Base-by-base conservation (phyloP, 2,329 filamentous ascomycete species). In the Cadophora sp. region DNA sequence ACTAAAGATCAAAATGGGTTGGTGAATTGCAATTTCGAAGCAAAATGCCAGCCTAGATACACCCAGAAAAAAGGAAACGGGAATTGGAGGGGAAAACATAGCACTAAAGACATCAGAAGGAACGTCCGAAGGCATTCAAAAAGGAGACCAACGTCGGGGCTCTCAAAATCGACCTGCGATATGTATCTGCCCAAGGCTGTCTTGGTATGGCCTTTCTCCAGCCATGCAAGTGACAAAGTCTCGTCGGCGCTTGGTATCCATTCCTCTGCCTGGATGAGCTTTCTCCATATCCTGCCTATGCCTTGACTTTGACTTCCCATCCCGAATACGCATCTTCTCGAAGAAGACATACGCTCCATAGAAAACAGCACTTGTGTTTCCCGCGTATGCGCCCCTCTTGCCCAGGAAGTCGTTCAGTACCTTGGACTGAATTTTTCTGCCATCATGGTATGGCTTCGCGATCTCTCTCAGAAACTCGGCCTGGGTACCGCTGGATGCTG, bases 331-430 rank as follows among this genome's bases (percentile, higher is more conserved):
- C 69, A 83, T 69, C 78, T 88, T 88, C 78, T 89, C 85, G 71
- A 89, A 88, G 74, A 83, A 87, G 24, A 86, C 81, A 71, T 88
- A 88, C 0, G 79, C 81, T 3, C 81, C 82, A 69, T 88, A 87
- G 73, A 82, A 88, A 1, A 84, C 78, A 7, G 72, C 70, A 56
- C 78, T 83, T 4, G 80, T 83, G 60, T 84, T 84, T 2, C 86
- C 85, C 1, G 78, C 77, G 9, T 76, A 77, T 0, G 80, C 67
- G 0, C 85, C 85, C 63, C 81, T 83, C 71, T 84, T 83, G 8
- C 73, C 74, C 65, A 86, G 78, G 71, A 88, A 89, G 47, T 80
- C 77, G 39, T 78, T 79, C 20, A 88, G 78, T 65, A 83, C 80
- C 58, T 79, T 80, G 3, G 79, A 73, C 39, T 81, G 80, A 13